Evolutionary conservation across 2,329 filamentous ascomycete species (phyloP), one percentile per base, ranked within the genome.

Genomic region (Parasarocladium wereldwijsianum): DNA sequence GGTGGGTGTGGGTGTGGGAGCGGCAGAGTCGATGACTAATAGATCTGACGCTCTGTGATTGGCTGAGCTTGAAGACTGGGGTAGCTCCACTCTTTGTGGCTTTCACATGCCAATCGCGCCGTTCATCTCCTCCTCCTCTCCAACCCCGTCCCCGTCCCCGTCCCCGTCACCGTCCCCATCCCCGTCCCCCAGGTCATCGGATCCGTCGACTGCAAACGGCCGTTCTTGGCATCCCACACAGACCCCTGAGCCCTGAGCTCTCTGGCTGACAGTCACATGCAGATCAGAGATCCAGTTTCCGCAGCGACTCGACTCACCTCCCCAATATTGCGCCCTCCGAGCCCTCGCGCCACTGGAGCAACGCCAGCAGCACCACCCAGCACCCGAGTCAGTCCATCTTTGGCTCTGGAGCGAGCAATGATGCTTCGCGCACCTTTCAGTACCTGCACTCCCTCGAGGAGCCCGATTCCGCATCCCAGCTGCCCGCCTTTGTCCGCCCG

Each of bases 401-500:
- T 36, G 49, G 51, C 17, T n/a, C n/a, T n/a, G n/a, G n/a, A n/a
- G n/a, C n/a, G n/a, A n/a, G n/a, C n/a, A n/a, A n/a, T n/a, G 43
- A 43, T 31, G 49, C 51, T 17, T 44, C 45, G 26, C 56, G 55
- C 36, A 55, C 54, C 13, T 48, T 53, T 12, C 57, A 62, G 37
- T 57, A 60, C 34, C 51, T 60, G 33, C 56, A 46, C 39, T 55
- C 66, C 38, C 56, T 66, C 37, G 54, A 68, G 38, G 54, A 59
- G 38, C 53, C 61, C 34, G 60, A 63, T 45, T 43, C 45, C 40
- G 41, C 41, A 22, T 39, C 62, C 19, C 60, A 74, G 33, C 54
- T 76, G 14, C 72, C 73, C 21, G 54, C 56, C 18, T 94, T 84
- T 46, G 74, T 94, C 45, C 81, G 82, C 43, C 76, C 83, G 15